Evolutionary conservation across 2,329 filamentous ascomycete genomes (phyloP).

Genomic region (Parascedosporium putredinis): DNA sequence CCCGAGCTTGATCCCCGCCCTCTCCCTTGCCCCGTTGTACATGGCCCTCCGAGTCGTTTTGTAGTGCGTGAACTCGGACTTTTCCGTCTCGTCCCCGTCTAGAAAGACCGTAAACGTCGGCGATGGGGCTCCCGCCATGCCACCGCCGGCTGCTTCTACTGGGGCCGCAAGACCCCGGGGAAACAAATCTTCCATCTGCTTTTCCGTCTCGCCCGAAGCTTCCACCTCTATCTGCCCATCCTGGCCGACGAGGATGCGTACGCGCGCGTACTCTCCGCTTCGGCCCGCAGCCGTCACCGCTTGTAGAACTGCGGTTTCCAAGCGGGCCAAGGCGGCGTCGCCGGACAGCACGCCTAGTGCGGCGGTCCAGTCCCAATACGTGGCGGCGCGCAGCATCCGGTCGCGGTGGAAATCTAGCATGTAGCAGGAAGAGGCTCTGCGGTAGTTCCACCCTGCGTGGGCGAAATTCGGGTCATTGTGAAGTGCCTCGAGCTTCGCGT

Average conservation of each 20-base stretch:
- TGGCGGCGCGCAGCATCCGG: slow-evolving; percentile 58
- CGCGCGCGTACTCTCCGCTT: slow-evolving; percentile 12
- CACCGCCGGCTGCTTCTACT: slow-evolving; percentile 13
- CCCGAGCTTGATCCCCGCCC: slow-evolving; percentile 41
- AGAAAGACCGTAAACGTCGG: slow-evolving; percentile 32
- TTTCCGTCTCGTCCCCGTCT: slow-evolving; percentile 28
- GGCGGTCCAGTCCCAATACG: slow-evolving; percentile 42
- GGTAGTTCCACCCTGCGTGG: slow-evolving; percentile 42
- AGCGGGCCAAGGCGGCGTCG: slow-evolving; percentile 29
- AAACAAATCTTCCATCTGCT: slow-evolving; percentile 25
- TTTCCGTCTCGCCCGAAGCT: slow-evolving; percentile 31
- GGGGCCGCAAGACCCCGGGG: slow-evolving; percentile 35
- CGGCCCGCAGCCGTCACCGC: not conserved
- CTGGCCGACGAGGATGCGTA: slow-evolving; percentile 45
- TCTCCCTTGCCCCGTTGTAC: slow-evolving; percentile 60
- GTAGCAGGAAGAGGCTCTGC: slow-evolving; percentile 54
- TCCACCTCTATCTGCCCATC: slow-evolving; percentile 36
- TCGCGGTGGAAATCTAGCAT: slow-evolving; percentile 72
- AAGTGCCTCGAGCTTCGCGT: slow-evolving; percentile 42
- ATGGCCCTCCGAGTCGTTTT: slow-evolving; percentile 70
- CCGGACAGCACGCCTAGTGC: slow-evolving; percentile 36
- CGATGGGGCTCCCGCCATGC: too few relatives aligned
- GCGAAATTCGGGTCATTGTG: slow-evolving; percentile 25
- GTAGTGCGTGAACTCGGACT: slow-evolving; percentile 63
- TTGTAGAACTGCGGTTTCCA: slow-evolving; percentile 28